Conservation (phyloP, 2,329 filamentous ascomycete genomes). For the Penicillium sp. region DNA sequence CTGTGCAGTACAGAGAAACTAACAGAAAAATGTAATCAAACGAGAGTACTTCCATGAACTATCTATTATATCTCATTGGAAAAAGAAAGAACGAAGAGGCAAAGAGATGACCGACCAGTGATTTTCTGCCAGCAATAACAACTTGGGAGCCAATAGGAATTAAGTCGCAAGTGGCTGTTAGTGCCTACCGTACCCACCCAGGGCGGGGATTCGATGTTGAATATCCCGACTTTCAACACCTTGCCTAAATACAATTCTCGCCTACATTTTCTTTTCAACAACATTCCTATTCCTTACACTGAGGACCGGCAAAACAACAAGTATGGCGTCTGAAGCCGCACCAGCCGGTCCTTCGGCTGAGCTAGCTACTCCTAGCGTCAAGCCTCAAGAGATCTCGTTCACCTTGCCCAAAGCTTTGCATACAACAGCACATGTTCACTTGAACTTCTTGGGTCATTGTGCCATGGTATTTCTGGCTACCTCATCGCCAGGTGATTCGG, state of each 20-base stretch:
- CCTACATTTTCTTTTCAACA: neutral
- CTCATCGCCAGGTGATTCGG: conserved; percentile 40
- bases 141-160: neutral
- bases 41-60: neutral
- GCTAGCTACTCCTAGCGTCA: conserved; percentile 22
- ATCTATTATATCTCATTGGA: neutral
- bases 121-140: neutral
- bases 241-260: neutral
- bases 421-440: conserved; percentile 51
- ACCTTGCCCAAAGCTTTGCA: conserved; percentile 49
- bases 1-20: no score
- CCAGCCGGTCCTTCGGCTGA: conserved; percentile 14
- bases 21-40: neutral
- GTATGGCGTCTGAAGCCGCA: conserved; percentile 12
- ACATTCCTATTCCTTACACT: neutral
- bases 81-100: neutral
- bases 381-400: conserved; percentile 49
- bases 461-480: conserved; percentile 51
- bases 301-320: neutral
- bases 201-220: conserved; percentile 1
- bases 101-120: neutral
- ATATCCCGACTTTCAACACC: neutral
- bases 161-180: neutral
- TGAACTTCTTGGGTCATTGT: conserved; percentile 47
- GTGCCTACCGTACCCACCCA: neutral